Evolutionary conservation across 2,329 filamentous ascomycete genomes (phyloP), one percentile per base, ranked within the genome.

Genomic region (Malbranchea cinnamomea): DNA sequence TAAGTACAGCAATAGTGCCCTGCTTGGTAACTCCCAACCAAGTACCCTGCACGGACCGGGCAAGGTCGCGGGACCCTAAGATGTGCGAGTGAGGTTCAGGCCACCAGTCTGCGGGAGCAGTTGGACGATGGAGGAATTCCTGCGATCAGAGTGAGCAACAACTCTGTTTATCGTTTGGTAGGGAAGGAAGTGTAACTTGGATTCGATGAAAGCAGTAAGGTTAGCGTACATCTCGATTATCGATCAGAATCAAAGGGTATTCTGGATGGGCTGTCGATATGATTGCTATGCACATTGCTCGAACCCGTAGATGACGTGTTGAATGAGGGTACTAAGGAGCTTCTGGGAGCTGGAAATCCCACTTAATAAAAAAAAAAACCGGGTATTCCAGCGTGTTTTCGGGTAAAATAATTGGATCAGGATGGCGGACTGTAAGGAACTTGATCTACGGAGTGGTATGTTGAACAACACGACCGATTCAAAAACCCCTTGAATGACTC

Each of bases 251-350:
- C 36, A 85, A 63, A 15, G 76, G 67, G 54, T 85, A 85, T 41
- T 68, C 62, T 6, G 80, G 79, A 48, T 85, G 79, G 26, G 75
- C 67, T 11, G 78, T 85, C 15, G 78, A 81, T 35, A 82, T 60
- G 26, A 85, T 61, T 28, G 73, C 74, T 56, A 85, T 84, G 50
- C 80, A 85, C 79, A 85, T 85, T 14, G 19, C 19, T 10, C n/a
- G n/a, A n/a, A n/a, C n/a, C n/a, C n/a, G n/a, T n/a, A n/a, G n/a
- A n/a, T n/a, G n/a, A n/a, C n/a, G n/a, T n/a, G n/a, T n/a, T n/a
- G n/a, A n/a, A n/a, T n/a, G n/a, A n/a, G n/a, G n/a, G n/a, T n/a
- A n/a, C n/a, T n/a, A n/a, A n/a, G n/a, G n/a, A n/a, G n/a, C n/a
- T n/a, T n/a, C n/a, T n/a, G n/a, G n/a, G n/a, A n/a, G n/a, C n/a